These are phyloP conservation scores for Keqinozyma sinolaborantium DNA, from an alignment of 1,139 yeast genomes.

Conservation along the genomic window DNA sequence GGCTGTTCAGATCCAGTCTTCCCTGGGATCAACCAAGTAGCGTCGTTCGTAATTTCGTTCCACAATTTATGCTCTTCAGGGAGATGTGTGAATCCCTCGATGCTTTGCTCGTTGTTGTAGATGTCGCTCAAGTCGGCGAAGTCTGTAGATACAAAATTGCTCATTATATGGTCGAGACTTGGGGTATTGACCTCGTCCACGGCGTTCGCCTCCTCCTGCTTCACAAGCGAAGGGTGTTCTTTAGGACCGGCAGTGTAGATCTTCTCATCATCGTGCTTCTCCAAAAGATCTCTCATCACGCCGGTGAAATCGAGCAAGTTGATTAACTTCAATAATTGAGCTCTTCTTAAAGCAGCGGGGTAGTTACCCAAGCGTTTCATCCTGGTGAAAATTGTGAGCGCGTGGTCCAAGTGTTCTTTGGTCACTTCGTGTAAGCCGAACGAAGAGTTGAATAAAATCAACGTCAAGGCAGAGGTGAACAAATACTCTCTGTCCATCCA, in stretches of 20 bases:
- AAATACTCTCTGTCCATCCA: slow-evolving; percentile 88
- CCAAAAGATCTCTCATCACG: slow-evolving; percentile 52
- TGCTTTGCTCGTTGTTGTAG: slow-evolving; percentile 35
- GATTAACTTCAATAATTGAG: slow-evolving; percentile 64
- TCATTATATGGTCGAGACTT: slow-evolving; percentile 5
- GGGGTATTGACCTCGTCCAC: not conserved
- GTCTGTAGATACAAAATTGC: slow-evolving; percentile 14
- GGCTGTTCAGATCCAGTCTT: slow-evolving; percentile 1
- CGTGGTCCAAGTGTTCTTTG: slow-evolving; percentile 68
- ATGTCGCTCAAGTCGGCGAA: slow-evolving; percentile 21
- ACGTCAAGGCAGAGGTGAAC: slow-evolving; percentile 76
- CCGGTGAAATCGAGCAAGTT: slow-evolving; percentile 67
- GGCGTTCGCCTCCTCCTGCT: not conserved
- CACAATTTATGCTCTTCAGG: slow-evolving; percentile 63
- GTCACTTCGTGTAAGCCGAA: slow-evolving; percentile 84
- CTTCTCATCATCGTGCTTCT: slow-evolving; percentile 53
- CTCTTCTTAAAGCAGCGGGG: slow-evolving; percentile 73
- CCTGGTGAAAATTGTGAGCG: slow-evolving; percentile 62
- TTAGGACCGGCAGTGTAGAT: slow-evolving; percentile 4
- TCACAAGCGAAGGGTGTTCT: not conserved
- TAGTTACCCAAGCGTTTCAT: slow-evolving; percentile 77
- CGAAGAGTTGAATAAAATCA: slow-evolving; percentile 72
- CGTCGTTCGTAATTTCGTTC: slow-evolving; percentile 72
- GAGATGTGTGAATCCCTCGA: slow-evolving; percentile 42
- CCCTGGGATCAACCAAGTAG: slow-evolving; percentile 55